Percentiles rank a stretch among this genome's conserved stretches.
phyloP scores from a whole-genome alignment of 2,329 filamentous ascomycete species.

The Ascochyta koolunga region DNA sequence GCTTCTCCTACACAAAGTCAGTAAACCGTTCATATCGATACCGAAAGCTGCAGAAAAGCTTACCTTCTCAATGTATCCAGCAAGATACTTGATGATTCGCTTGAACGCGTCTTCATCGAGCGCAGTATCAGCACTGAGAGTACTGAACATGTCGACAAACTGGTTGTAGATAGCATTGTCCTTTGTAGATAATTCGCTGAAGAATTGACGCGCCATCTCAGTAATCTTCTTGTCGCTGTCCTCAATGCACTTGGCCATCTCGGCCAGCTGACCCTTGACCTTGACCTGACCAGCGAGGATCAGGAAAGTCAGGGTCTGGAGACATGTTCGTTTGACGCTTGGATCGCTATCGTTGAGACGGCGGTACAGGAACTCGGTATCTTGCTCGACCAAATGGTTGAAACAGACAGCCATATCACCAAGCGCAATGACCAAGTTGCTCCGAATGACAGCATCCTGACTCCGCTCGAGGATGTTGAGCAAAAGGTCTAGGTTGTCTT shows the following conservation, averaged over 20 bases:
- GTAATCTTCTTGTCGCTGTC: slow-evolving; percentile 94
- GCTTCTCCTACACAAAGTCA: slow-evolving; percentile 76
- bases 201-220: slow-evolving; percentile 96
- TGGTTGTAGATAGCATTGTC: slow-evolving; percentile 99
- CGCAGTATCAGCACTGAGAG: slow-evolving; percentile 80
- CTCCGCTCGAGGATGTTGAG: slow-evolving; percentile 98
- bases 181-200: slow-evolving; percentile 94
- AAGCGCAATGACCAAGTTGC: slow-evolving; percentile 94
- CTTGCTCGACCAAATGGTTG: slow-evolving; percentile 98
- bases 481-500: slow-evolving; percentile 86
- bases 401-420: slow-evolving; percentile 99
- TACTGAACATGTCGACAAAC: slow-evolving; percentile 98
- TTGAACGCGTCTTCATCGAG: slow-evolving; percentile 86
- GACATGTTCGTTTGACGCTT: slow-evolving; percentile 93
- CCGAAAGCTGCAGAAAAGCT: not conserved
- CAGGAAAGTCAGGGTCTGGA: slow-evolving; percentile 98
- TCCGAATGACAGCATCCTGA: slow-evolving; percentile 87
- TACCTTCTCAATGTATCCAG: slow-evolving; percentile 98
- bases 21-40: not conserved
- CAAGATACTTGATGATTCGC: slow-evolving; percentile 87
- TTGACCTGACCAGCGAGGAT: slow-evolving; percentile 98
- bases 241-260: slow-evolving; percentile 99
- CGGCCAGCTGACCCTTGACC: slow-evolving; percentile 96
- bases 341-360: slow-evolving; percentile 86
- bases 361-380: slow-evolving; percentile 96